phyloP scores from a whole-genome alignment of 805 yeast genomes.

The Metschnikowia gruessii region DNA sequence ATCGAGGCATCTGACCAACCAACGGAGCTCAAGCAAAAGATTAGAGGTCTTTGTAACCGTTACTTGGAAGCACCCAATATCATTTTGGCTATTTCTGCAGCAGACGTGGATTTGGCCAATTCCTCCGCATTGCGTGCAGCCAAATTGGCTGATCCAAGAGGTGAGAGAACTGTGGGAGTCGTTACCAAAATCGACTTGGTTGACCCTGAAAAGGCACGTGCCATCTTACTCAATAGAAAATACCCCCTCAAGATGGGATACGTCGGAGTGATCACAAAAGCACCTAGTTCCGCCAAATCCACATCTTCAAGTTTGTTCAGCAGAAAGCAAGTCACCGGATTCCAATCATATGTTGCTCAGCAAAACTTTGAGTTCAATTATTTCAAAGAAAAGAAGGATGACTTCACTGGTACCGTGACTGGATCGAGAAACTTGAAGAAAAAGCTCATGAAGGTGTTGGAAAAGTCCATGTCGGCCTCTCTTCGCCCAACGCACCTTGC shows the following conservation, averaged over 20 bases:
- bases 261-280: conserved; percentile 93
- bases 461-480: conserved; percentile 85
- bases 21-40: conserved; percentile 69
- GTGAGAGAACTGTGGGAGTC: conserved; percentile 95
- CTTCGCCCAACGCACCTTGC: conserved; percentile 82
- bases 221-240: conserved; percentile 66
- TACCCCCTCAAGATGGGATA: conserved; percentile 96
- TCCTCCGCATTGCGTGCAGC: conserved; percentile 93
- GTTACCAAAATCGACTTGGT: conserved; percentile 92
- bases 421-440: conserved; percentile 74
- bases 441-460: conserved; percentile 82
- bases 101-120: conserved; percentile 96
- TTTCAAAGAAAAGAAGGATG: conserved; percentile 61
- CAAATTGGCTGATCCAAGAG: conserved; percentile 84
- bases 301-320: conserved; percentile 40
- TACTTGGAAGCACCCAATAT: conserved; percentile 91
- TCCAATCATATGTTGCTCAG: conserved; percentile 64
- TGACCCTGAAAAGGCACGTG: conserved; percentile 67
- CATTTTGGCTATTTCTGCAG: conserved; percentile 93
- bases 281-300: conserved; percentile 47
- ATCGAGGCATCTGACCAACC: conserved; percentile 98
- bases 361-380: conserved; percentile 56
- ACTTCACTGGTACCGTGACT: conserved; percentile 60
- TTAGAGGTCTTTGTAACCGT: conserved; percentile 74
- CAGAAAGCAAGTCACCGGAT: conserved; percentile 46